Base-by-base conservation (phyloP, 768 basidiomycete species). In the Termitomyces titanicus region DNA sequence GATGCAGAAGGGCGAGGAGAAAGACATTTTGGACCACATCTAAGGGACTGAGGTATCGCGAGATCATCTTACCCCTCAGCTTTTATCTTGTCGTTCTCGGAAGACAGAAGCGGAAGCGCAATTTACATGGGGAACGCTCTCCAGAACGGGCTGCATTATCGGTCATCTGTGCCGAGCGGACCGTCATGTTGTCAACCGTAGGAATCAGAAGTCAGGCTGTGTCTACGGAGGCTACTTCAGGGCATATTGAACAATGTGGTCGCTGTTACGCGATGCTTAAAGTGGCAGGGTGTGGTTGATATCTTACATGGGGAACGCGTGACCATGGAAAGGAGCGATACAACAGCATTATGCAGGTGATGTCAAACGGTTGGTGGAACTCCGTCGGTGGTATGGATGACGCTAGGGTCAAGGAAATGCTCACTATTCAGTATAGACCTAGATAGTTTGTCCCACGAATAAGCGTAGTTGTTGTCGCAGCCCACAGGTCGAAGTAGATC, bases 81-180 rank as follows among this genome's bases (percentile, higher is more conserved):
- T 51, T 58, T 54, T 58, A 58, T 54, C 34, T 42, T 13, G 29
- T 48, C 20, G 12, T 11, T 1, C 25, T 17, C 11, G 13, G 34
- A 38, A 48, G 40, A 35, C 20, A n/a, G 11, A 15, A 34, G 25
- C 34, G 43, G 48, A 54, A 57, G 49, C 53, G 40, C 53, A 35
- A 42, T 54, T 29, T 42, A 24, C 35, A 51, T 35, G 47, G 39
- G 37, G 18, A 18, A 49, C 24, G 3, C 10, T 13, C 34, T 31
- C 47, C n/a, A 13, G 3, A 40, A 33, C 33, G 11, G 20, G 15
- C 29, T 7, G 18, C 15, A 24, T 29, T 27, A 20, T 31, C 15
- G n/a, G 38, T 33, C 37, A 40, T 27, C 18, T 38, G 27, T 15
- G 20, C 22, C 31, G n/a, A 10, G 13, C n/a, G 15, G 46, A 24